A percentile compares a stretch with the other conserved stretches of the same genome.
Evolutionary conservation across 805 yeast species (phyloP).

Genomic region (Peterozyma xylosa): DNA sequence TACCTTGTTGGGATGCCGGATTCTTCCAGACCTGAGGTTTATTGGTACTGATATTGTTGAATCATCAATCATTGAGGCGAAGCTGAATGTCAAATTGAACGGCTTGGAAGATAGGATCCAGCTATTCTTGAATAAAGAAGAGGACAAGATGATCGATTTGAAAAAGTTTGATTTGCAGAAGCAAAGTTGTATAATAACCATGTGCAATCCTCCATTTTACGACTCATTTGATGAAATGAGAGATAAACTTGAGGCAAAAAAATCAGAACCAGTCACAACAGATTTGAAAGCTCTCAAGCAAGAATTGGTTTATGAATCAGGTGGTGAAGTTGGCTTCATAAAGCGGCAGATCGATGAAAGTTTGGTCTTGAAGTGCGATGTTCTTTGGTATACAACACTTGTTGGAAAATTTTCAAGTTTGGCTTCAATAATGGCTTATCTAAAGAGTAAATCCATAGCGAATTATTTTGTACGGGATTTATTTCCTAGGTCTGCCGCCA

Average conservation of each 20-base stretch:
- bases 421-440: conserved; percentile 8
- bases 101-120: conserved; percentile 12
- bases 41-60: conserved; percentile 35
- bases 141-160: not conserved
- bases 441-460: conserved; percentile 7
- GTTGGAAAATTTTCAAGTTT: conserved; percentile 15
- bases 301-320: conserved; percentile 31
- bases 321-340: conserved; percentile 40
- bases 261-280: conserved; percentile 1
- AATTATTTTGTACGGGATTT: conserved; percentile 25
- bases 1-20: conserved; percentile 28
- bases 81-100: conserved; percentile 20
- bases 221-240: conserved; percentile 24
- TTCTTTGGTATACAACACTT: conserved; percentile 31
- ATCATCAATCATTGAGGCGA: conserved; percentile 23
- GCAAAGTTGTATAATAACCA: conserved; percentile 15
- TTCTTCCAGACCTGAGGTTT: conserved; percentile 19
- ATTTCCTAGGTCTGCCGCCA: conserved; percentile 13
- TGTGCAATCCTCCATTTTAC: conserved; percentile 53
- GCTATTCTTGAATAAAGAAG: conserved; percentile 1
- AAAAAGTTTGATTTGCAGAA: not conserved
- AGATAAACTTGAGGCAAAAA: conserved; percentile 17
- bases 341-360: conserved; percentile 26
- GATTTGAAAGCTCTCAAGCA: conserved; percentile 22
- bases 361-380: conserved; percentile 4